These are phyloP conservation scores for Pezicula carpinea DNA, from an alignment of 2,329 filamentous ascomycete species.

Conservation along the genomic window DNA sequence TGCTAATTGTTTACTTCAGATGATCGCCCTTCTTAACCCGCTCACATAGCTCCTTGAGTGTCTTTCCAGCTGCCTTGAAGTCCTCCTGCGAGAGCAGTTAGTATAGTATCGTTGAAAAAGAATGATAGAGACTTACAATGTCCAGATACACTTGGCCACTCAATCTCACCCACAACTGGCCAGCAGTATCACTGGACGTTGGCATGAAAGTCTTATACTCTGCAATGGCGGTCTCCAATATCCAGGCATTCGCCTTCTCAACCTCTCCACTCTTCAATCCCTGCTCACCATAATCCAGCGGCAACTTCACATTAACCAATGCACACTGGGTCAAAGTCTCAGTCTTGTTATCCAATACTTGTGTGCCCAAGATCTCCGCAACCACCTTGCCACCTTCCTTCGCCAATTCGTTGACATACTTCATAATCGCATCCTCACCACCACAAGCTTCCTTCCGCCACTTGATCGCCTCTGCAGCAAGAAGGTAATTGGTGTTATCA, in stretches of 20 bases:
- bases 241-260: slow-evolving; percentile 49
- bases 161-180: slow-evolving; percentile 64
- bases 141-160: slow-evolving; percentile 86
- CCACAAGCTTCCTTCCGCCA: slow-evolving; percentile 68
- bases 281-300: slow-evolving; percentile 40
- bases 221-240: slow-evolving; percentile 45
- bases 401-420: slow-evolving; percentile 60
- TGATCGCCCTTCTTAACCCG: slow-evolving; percentile 39
- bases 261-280: slow-evolving; percentile 24
- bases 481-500: slow-evolving; percentile 69
- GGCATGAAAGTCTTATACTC: slow-evolving; percentile 66
- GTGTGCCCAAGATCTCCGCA: slow-evolving; percentile 61
- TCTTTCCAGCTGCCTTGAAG: slow-evolving; percentile 62
- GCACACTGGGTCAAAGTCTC: slow-evolving; percentile 60
- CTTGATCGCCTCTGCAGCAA: slow-evolving; percentile 63
- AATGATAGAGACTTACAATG: slow-evolving; percentile 26
- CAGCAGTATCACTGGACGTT: slow-evolving; percentile 50
- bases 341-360: slow-evolving; percentile 63
- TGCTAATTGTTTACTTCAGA: slow-evolving; percentile 4
- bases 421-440: slow-evolving; percentile 65
- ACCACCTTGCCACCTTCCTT: slow-evolving; percentile 56
- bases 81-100: slow-evolving; percentile 41
- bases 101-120: not conserved
- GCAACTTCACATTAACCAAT: slow-evolving; percentile 71
- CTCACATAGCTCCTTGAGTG: slow-evolving; percentile 42